Evolutionary conservation across 768 basidiomycete species (phyloP).

Genomic region (Amanita fuliginea): DNA sequence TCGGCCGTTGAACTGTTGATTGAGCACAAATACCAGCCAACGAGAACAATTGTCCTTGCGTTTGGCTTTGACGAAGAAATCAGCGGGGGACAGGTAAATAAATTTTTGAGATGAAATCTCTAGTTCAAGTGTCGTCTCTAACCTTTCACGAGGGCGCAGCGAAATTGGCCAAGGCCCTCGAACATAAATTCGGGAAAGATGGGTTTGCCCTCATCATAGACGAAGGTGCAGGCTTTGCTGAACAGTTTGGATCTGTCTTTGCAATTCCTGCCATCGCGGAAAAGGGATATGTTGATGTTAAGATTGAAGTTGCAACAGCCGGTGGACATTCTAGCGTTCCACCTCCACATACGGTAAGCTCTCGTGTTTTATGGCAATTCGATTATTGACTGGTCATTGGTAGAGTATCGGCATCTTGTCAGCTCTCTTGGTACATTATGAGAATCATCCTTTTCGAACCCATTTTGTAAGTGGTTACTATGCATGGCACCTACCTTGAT

Average conservation of each 20-base stretch:
- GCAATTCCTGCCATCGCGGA: constrained; percentile 59
- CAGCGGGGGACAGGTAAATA: constrained; percentile 32
- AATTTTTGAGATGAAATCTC: background rate
- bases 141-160: constrained; percentile 39
- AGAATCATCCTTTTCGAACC: constrained; percentile 47
- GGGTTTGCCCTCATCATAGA: constrained; percentile 75
- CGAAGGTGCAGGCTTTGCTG: constrained; percentile 67
- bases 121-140: background rate
- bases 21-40: constrained; percentile 46
- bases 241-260: constrained; percentile 41
- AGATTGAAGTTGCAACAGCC: constrained; percentile 51
- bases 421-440: constrained; percentile 54
- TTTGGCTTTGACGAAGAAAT: constrained; percentile 77
- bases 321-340: constrained; percentile 88
- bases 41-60: constrained; percentile 47
- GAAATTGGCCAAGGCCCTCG: constrained; percentile 33
- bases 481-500: background rate
- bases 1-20: constrained; percentile 10
- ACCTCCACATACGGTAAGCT: constrained; percentile 61
- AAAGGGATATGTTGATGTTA: constrained; percentile 59
- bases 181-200: constrained; percentile 55
- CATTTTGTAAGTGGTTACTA: constrained; percentile 30
- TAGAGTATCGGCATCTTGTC: constrained; percentile 79
- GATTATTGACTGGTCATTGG: background rate
- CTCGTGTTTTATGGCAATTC: background rate